Evolutionary conservation across 148 eudicot genomes (phyloP), one percentile per base, ranked within the genome.

Genomic region (Pharnaceum exiguum): DNA sequence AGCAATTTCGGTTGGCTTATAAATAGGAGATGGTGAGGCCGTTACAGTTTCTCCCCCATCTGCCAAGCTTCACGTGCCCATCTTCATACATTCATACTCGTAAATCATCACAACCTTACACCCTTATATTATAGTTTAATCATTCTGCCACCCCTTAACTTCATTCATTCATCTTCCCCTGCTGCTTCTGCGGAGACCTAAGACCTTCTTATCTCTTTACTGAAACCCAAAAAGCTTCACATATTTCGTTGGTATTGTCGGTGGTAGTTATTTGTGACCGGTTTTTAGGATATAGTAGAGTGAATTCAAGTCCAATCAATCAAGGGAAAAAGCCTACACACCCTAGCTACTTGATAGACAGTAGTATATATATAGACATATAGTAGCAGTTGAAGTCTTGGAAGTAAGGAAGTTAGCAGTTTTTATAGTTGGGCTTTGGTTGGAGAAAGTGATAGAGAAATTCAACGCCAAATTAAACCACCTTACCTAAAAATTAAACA

Each of bases 61-160:
- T 51, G 54, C 72, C n/a, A 32, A 44, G 12, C 46, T 33, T 60
- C 66, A 68, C 66, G 72, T 68, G 72, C 48, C 43, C 17, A 5
- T 7, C 35, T 27, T 36, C 40, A 11, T 15, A 16, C 24, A 28
- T 19, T 29, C 24, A 27, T 26, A 21, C 9, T 40, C 19, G 5
- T 12, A n/a, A n/a, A n/a, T n/a, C n/a, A n/a, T n/a, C n/a, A n/a
- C n/a, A n/a, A n/a, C n/a, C n/a, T n/a, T n/a, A n/a, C n/a, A n/a
- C n/a, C n/a, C n/a, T n/a, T n/a, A n/a, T n/a, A n/a, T n/a, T n/a
- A n/a, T n/a, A n/a, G n/a, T n/a, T n/a, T n/a, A n/a, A n/a, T n/a
- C n/a, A n/a, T n/a, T n/a, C n/a, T n/a, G n/a, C n/a, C 12, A 35
- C 17, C 16, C 4, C 10, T 5, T 17, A 16, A 21, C 49, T 32